These are phyloP conservation scores for Dothideomycetes sp. DNA, from an alignment of 2,329 filamentous ascomycete species.

Conservation along the genomic window DNA sequence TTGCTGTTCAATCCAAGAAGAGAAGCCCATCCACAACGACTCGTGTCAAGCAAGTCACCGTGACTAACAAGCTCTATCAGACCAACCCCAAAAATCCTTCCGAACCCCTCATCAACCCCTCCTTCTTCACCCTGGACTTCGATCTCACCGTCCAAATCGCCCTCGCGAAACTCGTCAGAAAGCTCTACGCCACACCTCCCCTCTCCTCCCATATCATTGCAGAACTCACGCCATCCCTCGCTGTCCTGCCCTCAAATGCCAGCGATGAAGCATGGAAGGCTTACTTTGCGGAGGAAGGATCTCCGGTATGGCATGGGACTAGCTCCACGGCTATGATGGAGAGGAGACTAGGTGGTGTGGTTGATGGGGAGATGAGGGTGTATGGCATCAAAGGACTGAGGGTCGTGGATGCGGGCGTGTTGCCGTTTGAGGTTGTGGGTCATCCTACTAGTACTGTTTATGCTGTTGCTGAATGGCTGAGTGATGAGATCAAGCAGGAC, in stretches of 20 bases:
- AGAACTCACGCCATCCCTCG: constrained; percentile 16
- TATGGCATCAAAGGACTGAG: constrained; percentile 19
- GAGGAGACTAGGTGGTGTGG: constrained; percentile 17
- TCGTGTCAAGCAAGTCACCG: constrained; percentile 7
- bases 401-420: constrained; percentile 23
- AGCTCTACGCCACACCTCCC: constrained; percentile 7
- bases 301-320: neutral
- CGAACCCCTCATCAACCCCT: constrained; percentile 28
- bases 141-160: constrained; percentile 21
- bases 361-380: constrained; percentile 19
- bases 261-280: constrained; percentile 7
- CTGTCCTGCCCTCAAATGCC: constrained; percentile 2
- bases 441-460: constrained; percentile 15
- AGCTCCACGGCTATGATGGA: constrained; percentile 13
- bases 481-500: constrained; percentile 20
- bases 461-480: constrained; percentile 15
- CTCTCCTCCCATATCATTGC: constrained; percentile 17
- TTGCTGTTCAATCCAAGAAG: too few species aligned
- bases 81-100: constrained; percentile 11
- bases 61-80: neutral
- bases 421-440: constrained; percentile 13
- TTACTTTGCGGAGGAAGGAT: neutral
- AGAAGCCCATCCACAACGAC: neutral
- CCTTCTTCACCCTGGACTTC: constrained; percentile 27
- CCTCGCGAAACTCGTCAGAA: constrained; percentile 18